Evolutionary conservation across 495 filamentous ascomycete genomes (phyloP).

Genomic region (Penicillium egyptiacum): DNA sequence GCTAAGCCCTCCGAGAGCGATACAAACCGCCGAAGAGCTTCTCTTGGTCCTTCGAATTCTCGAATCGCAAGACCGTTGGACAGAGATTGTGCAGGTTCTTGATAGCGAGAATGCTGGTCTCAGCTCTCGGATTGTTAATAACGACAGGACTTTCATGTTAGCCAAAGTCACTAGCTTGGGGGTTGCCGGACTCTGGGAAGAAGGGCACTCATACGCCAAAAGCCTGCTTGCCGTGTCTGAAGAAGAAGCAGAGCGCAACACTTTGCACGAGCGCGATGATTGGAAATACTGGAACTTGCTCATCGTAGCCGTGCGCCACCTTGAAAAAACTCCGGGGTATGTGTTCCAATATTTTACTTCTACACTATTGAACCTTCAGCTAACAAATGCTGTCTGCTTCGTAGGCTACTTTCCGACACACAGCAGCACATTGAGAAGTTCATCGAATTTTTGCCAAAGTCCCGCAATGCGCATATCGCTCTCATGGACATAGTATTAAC

Average conservation of each 20-base stretch:
- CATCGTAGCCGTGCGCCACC: slow-evolving; percentile 27
- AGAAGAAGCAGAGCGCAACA: slow-evolving; percentile 33
- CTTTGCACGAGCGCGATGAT: slow-evolving; percentile 52
- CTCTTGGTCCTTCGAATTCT: slow-evolving; percentile 55
- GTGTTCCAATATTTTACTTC: slow-evolving; percentile 7
- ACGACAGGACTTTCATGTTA: slow-evolving; percentile 52
- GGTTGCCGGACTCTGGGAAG: slow-evolving; percentile 47
- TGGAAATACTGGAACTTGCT: slow-evolving; percentile 58
- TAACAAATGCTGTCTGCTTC: not conserved
- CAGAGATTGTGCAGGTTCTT: slow-evolving; percentile 52
- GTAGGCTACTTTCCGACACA: slow-evolving; percentile 34
- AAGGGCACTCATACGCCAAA: slow-evolving; percentile 45
- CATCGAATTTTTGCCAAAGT: slow-evolving; percentile 38
- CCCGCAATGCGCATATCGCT: slow-evolving; percentile 52
- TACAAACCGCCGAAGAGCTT: slow-evolving; percentile 56
- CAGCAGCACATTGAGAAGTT: slow-evolving; percentile 39
- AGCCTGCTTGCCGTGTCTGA: slow-evolving; percentile 38
- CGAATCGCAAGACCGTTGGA: slow-evolving; percentile 42
- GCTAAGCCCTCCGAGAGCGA: slow-evolving; percentile 49
- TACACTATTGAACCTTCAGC: not conserved
- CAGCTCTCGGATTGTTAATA: slow-evolving; percentile 50
- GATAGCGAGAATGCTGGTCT: slow-evolving; percentile 52
- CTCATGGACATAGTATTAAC: slow-evolving; percentile 31
- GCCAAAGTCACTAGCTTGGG: slow-evolving; percentile 47
- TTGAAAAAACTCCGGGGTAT: slow-evolving; percentile 35